Percentiles rank a stretch among this genome's conserved stretches.
Evolutionary conservation across 495 filamentous ascomycete species (phyloP).

Genomic region (Tuber indicum): DNA sequence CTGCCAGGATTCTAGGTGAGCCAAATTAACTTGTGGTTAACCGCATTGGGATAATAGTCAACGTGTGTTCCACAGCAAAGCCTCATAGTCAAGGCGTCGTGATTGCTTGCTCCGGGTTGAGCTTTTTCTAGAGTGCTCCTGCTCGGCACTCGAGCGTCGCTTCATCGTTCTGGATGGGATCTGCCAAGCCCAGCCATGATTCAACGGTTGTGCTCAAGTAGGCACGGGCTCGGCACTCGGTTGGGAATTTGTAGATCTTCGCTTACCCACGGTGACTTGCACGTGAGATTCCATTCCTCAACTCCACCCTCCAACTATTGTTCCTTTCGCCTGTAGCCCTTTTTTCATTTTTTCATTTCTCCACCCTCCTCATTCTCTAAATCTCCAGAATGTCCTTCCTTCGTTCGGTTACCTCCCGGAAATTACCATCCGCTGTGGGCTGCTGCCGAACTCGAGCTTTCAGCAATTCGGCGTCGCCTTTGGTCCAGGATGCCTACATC

Average conservation of each 20-base stretch:
- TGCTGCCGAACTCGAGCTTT: constrained; percentile 47
- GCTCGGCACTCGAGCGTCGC: no score
- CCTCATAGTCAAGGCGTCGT: no score
- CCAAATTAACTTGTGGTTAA: no score
- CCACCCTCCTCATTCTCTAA: background rate
- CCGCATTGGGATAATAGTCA: no score
- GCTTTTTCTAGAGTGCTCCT: no score
- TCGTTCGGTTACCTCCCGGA: background rate
- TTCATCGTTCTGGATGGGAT: no score
- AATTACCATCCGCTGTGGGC: background rate
- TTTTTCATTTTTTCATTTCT: background rate
- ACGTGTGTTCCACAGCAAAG: no score
- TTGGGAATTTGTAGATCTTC: background rate
- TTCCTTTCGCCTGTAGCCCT: background rate
- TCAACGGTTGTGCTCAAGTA: no score
- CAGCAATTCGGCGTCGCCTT: constrained; percentile 53
- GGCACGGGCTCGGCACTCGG: no score
- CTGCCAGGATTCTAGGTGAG: no score
- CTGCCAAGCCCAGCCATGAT: no score
- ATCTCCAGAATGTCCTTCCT: background rate
- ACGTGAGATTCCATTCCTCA: background rate
- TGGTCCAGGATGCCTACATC: constrained; percentile 78
- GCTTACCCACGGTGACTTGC: background rate
- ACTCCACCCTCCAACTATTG: background rate
- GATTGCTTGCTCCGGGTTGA: no score